Evolutionary conservation across 2,329 filamentous ascomycete species (phyloP), one percentile per base, ranked within the genome.

Genomic region (Clarireedia paspali): DNA sequence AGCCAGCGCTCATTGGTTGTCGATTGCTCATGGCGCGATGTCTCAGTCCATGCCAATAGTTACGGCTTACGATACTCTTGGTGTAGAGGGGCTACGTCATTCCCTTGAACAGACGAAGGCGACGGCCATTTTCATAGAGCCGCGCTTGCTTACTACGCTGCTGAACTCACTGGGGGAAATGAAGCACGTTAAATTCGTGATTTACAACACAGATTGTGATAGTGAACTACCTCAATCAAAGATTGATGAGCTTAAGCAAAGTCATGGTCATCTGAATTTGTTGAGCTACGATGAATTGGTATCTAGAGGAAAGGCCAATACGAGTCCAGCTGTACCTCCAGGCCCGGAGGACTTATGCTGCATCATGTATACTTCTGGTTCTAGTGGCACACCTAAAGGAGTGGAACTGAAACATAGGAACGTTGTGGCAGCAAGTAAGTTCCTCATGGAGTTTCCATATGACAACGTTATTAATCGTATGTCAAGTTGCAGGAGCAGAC

Each of bases 11-110:
- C 72, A 80, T 73, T 97, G 92, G 92, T 79, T 96, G 61, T 83
- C 85, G 54, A 83, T 88, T 66, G 88, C 91, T 47, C 89, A 95
- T 70, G 83, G 79, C 76, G 87, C 82, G 55, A 73, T 84, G 20
- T 91, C 91, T 15, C 92, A 97, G 73, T 91, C 89, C 46, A 83
- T 96, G 70, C 84, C 89, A 57, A 91, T 96, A 63, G 92, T 96
- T 50, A 97, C 92, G 47, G 91, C 91, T 50, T 96, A 96, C 73
- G 91, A 96, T 71, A 95, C 91, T 30, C 85, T 96, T 46, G 91
- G 91, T 53, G 82, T 89, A 66, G 83, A 85, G 60, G 91, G 91
- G 47, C 81, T 96, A 60, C 84, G 87, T 74, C 91, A 95, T 75
- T 95, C 91, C 3, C 81, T 96, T 61, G 77, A 84, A 23, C 88